Evolutionary conservation across 495 filamentous ascomycete genomes (phyloP), one percentile per base, ranked within the genome.

Genomic region (Aspergillus cristatus): DNA sequence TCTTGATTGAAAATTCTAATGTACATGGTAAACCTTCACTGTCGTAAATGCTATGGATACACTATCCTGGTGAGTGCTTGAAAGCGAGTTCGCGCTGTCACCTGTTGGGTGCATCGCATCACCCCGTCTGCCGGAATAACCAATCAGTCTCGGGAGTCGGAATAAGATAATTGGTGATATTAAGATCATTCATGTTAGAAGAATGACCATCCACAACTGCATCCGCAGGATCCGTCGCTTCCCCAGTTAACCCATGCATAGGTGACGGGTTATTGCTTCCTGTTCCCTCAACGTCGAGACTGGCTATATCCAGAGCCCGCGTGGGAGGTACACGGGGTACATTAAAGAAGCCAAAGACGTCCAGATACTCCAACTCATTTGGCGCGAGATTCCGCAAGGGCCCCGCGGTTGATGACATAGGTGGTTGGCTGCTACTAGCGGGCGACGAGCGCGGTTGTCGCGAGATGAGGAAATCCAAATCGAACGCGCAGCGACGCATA

Each of bases 291-390:
- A 66, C 62, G 15, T 60, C 55, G 7, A 66, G 36, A 29, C 50
- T 42, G 17, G 37, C 32, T 3, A 28, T 18, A 22, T 60, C 61
- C n/a, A 57, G 45, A 2, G 54, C 54, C 3, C 59, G 47, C 1
- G 56, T 33, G 7, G 52, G 43, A 10, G 83, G 80, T 6, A 91
- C 63, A 13, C 85, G 67, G 3, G 87, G 87, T 31, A 91, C 75
- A 57, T 93, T 93, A 67, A 93, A 94, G 62, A 89, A 93, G 43
- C 88, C 84, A 54, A 94, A 94, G 2, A 93, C 84, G 51, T 94
- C 86, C n/a, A 93, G 63, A 48, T 89, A 93, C 47, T 93, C 87
- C 8, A 91, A 65, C 41, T 94, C 84, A 53, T 88, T 84, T 7
- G 81, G 74, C 7, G 73, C 81, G n/a, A 78, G 78, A 38, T 75